Evolutionary conservation across 2,329 filamentous ascomycete species (phyloP), one percentile per base, ranked within the genome.

Genomic region (Colletotrichum plurivorum): DNA sequence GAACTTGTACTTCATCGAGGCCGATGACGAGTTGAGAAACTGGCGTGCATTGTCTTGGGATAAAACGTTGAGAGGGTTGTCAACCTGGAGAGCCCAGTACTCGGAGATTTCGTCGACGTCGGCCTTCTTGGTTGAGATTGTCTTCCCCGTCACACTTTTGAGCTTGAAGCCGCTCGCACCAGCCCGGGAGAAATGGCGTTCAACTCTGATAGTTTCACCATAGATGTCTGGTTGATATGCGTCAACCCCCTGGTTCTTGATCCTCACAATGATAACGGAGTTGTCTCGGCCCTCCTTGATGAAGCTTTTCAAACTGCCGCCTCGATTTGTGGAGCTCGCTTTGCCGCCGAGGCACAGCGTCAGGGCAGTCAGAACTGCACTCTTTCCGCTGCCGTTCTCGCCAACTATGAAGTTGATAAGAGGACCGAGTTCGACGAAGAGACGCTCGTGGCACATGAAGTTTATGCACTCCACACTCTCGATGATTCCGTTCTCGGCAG

Each of bases 321-420:
- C 96, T 72, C 96, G 92, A 76, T 98, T 98, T 4, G 96, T 98
- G 16, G 93, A 90, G 63, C 94, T 94, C 2, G 96, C 95, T 79
- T 98, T 98, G 20, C 93, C 95, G 69, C 96, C 96, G n/a, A 99
- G 85, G 76, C 96, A 98, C 41, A 99, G 86, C 0, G 94, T 97
- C 72, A 99, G 89, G 5, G 94, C 96, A 0, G 96, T 98, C 31
- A 99, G 83, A 15, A 98, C 92, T 3, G 96, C 96, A 78, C 96
- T 99, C 83, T 99, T 99, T 43, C 96, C 96, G 77, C 95, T 98
- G 39, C 96, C 96, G 77, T 99, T 99, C 79, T 97, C 94, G 16
- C 96, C 96, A 63, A 98, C 95, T 71, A 99, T 95, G 81, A 99
- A 99, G 80, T 99, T 99, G 79, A 99, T 97, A 45, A 98, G 84